A percentile compares a stretch with the other conserved stretches of the same genome.
phyloP scores from a whole-genome alignment of 2,329 filamentous ascomycete species.

The Fusarium nematophilum region DNA sequence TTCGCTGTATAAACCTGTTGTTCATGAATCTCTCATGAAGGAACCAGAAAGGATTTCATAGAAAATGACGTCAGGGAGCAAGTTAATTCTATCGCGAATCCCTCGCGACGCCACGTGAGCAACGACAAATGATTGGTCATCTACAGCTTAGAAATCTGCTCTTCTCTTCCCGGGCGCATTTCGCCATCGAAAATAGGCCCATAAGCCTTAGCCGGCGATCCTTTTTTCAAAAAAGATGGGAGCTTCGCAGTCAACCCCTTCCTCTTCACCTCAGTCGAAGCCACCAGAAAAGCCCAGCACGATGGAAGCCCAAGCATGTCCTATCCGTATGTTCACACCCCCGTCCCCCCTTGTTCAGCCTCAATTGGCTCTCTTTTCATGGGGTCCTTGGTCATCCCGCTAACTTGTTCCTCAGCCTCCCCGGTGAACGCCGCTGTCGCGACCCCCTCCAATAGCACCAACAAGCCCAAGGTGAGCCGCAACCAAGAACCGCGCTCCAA shows the following conservation, averaged over 20 bases:
- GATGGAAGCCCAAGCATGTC: constrained; percentile 48
- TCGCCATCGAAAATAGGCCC: constrained; percentile 40
- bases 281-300: constrained; percentile 24
- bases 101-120: constrained; percentile 45
- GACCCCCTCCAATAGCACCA: constrained; percentile 40
- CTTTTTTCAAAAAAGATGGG: constrained; percentile 25
- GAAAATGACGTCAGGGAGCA: constrained; percentile 44
- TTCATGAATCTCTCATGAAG: background rate
- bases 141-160: constrained; percentile 47
- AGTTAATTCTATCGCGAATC: constrained; percentile 31
- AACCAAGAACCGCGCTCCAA: constrained; percentile 37
- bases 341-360: background rate
- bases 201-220: constrained; percentile 23
- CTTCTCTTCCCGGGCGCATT: constrained; percentile 19
- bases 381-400: background rate
- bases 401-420: constrained; percentile 28
- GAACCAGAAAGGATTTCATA: background rate
- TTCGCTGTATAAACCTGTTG: background rate
- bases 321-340: constrained; percentile 42
- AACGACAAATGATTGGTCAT: constrained; percentile 45
- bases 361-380: background rate
- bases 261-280: constrained; percentile 8
- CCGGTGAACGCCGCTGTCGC: constrained; percentile 42
- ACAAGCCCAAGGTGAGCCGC: constrained; percentile 58
- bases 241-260: constrained; percentile 32